These are phyloP conservation scores for Russula lepida DNA, from an alignment of 768 basidiomycete genomes.

Conservation along the genomic window DNA sequence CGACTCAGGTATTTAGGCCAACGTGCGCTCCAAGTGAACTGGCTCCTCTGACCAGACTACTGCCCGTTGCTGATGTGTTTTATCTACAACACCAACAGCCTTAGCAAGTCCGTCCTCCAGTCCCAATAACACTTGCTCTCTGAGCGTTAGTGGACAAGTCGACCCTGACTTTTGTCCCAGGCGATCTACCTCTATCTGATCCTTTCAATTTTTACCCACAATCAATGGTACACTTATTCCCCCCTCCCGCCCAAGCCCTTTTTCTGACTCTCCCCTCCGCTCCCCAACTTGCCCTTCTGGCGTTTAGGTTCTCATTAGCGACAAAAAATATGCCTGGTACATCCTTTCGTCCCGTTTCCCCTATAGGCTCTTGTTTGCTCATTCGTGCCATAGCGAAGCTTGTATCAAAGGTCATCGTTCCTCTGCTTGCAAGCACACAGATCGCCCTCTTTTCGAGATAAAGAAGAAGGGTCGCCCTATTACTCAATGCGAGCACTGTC, in stretches of 20 bases:
- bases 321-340: constrained; percentile 68
- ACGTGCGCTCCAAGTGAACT: constrained; percentile 11
- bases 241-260: background rate
- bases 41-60: constrained; percentile 7
- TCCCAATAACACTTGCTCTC: constrained; percentile 22
- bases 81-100: constrained; percentile 14
- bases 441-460: constrained; percentile 85
- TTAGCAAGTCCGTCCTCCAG: constrained; percentile 17
- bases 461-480: constrained; percentile 91
- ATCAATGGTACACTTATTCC: constrained; percentile 9
- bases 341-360: constrained; percentile 16
- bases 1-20: constrained; percentile 11
- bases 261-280: background rate
- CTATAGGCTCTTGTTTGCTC: background rate
- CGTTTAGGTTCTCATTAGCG: constrained; percentile 60
- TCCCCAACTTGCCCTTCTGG: background rate
- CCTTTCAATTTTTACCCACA: background rate
- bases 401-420: constrained; percentile 95
- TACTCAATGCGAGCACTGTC: constrained; percentile 82
- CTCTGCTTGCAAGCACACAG: constrained; percentile 77
- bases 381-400: constrained; percentile 50
- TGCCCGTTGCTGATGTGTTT: constrained; percentile 20
- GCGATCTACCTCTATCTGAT: constrained; percentile 4
- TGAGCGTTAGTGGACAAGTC: constrained; percentile 22
- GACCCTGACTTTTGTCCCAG: constrained; percentile 19